Conservation (phyloP, 2,329 filamentous ascomycete genomes). For the Gnomoniopsis sp. region DNA sequence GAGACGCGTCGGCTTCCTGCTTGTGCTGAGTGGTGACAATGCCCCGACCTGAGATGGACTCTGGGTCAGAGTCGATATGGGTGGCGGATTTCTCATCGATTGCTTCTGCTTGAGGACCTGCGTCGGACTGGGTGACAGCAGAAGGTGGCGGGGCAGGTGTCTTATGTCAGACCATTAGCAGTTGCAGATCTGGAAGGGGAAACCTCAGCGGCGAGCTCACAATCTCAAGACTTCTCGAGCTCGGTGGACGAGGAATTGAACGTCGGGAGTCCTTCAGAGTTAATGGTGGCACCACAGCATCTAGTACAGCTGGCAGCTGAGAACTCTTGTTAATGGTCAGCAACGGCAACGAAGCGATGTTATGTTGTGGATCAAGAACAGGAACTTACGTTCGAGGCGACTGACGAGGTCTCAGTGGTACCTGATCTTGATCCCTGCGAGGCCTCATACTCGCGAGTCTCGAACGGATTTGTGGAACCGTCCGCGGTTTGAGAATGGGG, state of each 20-base stretch:
- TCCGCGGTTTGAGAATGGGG: not conserved
- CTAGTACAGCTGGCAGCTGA: conserved; percentile 4
- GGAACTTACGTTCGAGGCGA: conserved; percentile 3
- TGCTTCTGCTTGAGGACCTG: not conserved
- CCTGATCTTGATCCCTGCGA: conserved; percentile 3
- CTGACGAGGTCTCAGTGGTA: not conserved
- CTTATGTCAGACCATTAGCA: conserved; percentile 14
- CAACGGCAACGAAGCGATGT: not conserved
- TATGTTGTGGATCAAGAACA: not conserved
- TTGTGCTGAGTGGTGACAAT: conserved; percentile 6
- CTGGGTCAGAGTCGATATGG: conserved; percentile 15
- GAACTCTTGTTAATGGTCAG: not conserved
- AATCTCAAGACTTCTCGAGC: conserved; percentile 11
- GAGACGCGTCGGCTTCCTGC: conserved; percentile 9
- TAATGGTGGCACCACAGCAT: not conserved
- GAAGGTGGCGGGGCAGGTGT: conserved; percentile 9
- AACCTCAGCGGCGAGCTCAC: conserved; percentile 14
- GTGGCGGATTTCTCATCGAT: conserved; percentile 21
- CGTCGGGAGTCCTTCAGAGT: not conserved
- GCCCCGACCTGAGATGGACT: conserved; percentile 14
- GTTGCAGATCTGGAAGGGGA: not conserved
- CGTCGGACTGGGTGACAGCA: not conserved
- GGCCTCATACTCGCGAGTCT: conserved; percentile 12
- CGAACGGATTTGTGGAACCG: conserved; percentile 11
- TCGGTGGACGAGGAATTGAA: not conserved